Percentiles rank a stretch among this genome's conserved stretches.
Evolutionary conservation across 2,329 filamentous ascomycete species (phyloP).

Genomic region (Aspergillus quadricinctus): DNA sequence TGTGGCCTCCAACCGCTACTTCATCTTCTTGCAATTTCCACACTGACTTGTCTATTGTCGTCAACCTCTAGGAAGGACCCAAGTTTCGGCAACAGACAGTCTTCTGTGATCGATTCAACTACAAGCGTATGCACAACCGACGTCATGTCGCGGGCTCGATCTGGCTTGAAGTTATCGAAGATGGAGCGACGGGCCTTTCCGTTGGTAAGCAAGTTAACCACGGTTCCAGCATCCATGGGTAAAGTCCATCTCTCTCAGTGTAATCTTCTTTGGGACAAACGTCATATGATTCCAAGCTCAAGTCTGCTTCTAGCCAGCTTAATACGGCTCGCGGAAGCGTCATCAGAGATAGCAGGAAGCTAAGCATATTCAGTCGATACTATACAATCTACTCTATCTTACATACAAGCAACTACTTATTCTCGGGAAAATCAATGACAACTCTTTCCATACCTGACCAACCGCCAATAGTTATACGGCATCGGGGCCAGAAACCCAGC

Average conservation of each 20-base stretch:
- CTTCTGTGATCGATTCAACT: background rate
- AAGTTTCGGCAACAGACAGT: background rate
- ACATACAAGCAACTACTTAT: background rate
- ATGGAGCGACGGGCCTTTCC: background rate
- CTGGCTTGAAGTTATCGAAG: no score
- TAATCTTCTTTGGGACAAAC: no score
- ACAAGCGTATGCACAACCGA: background rate
- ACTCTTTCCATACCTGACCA: constrained; percentile 47
- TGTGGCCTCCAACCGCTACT: no score
- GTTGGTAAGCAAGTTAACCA: background rate
- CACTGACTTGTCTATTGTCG: background rate
- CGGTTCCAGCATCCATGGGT: background rate
- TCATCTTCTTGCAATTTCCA: background rate
- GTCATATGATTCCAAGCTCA: no score
- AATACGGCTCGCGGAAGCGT: no score
- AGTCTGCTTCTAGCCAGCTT: no score
- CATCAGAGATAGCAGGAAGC: background rate
- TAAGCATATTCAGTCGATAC: background rate
- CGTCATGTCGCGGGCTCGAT: background rate
- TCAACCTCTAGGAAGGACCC: background rate
- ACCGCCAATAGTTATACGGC: constrained; percentile 51
- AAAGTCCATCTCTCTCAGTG: background rate
- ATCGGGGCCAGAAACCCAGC: constrained; percentile 43
- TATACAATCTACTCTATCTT: background rate
- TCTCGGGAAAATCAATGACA: constrained; percentile 14